phyloP scores from a whole-genome alignment of 2,329 filamentous ascomycete genomes.

The Trichophyton verrucosum region DNA sequence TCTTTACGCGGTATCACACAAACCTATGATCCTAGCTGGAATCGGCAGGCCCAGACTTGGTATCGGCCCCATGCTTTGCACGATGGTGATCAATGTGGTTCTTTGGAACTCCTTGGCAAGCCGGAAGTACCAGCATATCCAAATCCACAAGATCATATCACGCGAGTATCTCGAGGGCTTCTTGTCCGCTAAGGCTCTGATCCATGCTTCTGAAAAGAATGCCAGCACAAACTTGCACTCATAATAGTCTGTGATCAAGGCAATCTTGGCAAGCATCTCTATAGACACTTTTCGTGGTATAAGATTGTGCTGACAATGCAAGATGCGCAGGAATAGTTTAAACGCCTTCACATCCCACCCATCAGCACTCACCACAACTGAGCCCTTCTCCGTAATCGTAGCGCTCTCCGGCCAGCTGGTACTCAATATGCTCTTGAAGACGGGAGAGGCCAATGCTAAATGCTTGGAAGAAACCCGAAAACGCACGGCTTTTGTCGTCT shows the following conservation, averaged over 20 bases:
- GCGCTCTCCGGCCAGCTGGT: neutral
- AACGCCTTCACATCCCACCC: neutral
- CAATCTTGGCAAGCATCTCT: slow-evolving; percentile 18
- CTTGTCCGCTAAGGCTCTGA: slow-evolving; percentile 8
- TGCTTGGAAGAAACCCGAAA: neutral
- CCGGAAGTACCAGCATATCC: neutral
- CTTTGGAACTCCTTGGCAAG: neutral
- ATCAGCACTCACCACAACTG: neutral
- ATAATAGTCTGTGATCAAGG: slow-evolving; percentile 18
- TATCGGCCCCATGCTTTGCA: neutral
- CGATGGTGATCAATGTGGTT: neutral
- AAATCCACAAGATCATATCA: neutral
- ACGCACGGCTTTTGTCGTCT: neutral
- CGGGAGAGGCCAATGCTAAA: neutral
- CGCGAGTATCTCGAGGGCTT: slow-evolving; percentile 2
- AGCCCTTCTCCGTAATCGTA: neutral
- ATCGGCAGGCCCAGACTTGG: neutral
- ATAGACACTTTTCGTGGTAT: slow-evolving; percentile 4
- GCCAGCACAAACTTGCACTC: slow-evolving; percentile 14
- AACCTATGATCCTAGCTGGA: neutral
- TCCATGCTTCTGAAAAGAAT: slow-evolving; percentile 14
- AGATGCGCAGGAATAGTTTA: neutral
- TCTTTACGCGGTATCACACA: neutral
- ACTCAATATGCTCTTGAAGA: neutral
- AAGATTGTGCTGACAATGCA: neutral